Evolutionary conservation across 1,284 basidiomycete species (phyloP).

Genomic region (Hemileia vastatrix): DNA sequence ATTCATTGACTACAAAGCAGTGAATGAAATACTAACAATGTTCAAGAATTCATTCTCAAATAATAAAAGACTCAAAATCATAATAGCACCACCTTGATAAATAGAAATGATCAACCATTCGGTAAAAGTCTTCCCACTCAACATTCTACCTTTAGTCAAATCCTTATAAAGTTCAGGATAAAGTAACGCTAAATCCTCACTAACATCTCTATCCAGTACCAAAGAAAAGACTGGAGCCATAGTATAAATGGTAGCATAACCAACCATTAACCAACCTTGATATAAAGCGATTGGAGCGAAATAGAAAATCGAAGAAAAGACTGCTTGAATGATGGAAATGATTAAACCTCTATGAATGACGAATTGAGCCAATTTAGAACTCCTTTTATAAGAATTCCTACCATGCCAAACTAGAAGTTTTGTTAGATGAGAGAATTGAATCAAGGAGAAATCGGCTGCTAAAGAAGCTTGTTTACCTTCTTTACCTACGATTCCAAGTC

Average conservation of each 20-base stretch:
- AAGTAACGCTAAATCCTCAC: constrained; percentile 81
- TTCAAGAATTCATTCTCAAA: constrained; percentile 98
- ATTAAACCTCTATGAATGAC: constrained; percentile 96
- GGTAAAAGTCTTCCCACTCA: constrained; percentile 97
- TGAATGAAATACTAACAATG: constrained; percentile 95
- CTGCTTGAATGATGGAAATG: constrained; percentile 75
- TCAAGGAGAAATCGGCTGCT: constrained; percentile 93
- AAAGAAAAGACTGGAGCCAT: constrained; percentile 98
- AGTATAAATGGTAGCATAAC: constrained; percentile 93
- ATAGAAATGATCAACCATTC: constrained; percentile 94
- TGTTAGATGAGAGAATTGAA: constrained; percentile 85
- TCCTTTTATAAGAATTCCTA: constrained; percentile 92
- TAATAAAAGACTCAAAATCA: constrained; percentile 88
- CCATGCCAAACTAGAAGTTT: constrained; percentile 95
- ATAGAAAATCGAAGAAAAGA: constrained; percentile 96
- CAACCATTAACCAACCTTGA: constrained; percentile 95
- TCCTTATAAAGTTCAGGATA: constrained; percentile 98
- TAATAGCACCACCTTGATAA: constrained; percentile 97
- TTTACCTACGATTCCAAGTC: constrained; percentile 94
- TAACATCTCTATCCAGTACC: constrained; percentile 89
- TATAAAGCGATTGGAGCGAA: constrained; percentile 97
- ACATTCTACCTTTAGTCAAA: constrained; percentile 66
- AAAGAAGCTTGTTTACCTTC: constrained; percentile 96
- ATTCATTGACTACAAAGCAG: constrained; percentile 90
- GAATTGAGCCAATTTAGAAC: constrained; percentile 92